A percentile compares a stretch with the other conserved stretches of the same genome.
phyloP scores from a whole-genome alignment of 2,329 filamentous ascomycete species.

The Alternaria alternata region DNA sequence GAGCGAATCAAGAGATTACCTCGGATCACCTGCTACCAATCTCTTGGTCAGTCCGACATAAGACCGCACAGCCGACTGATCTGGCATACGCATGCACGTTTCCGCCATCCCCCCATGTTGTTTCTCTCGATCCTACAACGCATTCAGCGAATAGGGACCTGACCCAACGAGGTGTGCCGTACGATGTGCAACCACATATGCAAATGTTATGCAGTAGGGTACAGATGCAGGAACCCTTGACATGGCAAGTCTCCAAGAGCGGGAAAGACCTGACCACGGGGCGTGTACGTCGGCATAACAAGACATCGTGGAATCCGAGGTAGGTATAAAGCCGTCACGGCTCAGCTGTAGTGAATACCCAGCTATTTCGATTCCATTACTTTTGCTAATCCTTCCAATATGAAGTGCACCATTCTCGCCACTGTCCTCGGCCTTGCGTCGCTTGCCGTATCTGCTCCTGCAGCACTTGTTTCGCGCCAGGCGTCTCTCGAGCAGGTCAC shows the following conservation, averaged over 20 bases:
- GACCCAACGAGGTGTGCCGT: neutral
- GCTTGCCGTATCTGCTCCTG: neutral
- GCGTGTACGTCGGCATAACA: neutral
- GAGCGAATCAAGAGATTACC: neutral
- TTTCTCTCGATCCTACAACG: neutral
- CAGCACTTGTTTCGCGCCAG: neutral
- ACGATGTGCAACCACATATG: neutral
- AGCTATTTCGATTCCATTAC: neutral
- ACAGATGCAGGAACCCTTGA: neutral
- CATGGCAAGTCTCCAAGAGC: neutral
- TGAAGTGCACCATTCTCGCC: neutral
- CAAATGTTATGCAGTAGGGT: neutral
- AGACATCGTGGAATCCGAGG: neutral
- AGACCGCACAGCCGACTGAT: constrained; percentile 1
- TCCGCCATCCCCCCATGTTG: neutral
- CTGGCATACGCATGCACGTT: neutral
- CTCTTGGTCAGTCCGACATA: neutral
- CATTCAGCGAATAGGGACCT: neutral
- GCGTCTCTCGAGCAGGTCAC: constrained; percentile 34
- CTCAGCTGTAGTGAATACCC: neutral
- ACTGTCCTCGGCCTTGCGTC: neutral
- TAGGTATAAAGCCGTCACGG: neutral
- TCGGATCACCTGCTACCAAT: neutral
- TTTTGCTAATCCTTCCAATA: neutral
- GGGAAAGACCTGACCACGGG: neutral